These are phyloP conservation scores for Colletotrichum lindemuthianum DNA, from an alignment of 2,329 filamentous ascomycete genomes.

Conservation along the genomic window DNA sequence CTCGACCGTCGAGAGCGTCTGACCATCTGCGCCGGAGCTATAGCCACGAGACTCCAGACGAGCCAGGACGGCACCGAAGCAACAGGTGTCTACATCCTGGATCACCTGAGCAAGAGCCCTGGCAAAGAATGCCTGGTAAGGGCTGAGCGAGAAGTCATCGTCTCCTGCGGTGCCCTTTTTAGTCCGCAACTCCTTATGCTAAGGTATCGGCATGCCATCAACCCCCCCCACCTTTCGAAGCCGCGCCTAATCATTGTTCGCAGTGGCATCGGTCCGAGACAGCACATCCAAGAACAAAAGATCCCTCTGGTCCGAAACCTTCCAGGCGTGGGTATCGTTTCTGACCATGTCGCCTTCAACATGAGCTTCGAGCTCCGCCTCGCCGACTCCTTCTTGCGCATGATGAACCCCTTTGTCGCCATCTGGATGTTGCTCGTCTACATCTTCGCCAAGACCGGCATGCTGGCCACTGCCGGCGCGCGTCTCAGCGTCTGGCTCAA, in stretches of 20 bases:
- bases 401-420: conserved; percentile 38
- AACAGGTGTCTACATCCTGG: conserved; percentile 40
- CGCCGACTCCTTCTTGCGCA: conserved; percentile 39
- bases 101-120: conserved; percentile 18
- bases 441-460: conserved; percentile 41
- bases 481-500: conserved; percentile 40
- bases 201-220: conserved; percentile 20
- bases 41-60: conserved; percentile 42
- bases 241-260: neutral
- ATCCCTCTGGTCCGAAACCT: conserved; percentile 41
- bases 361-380: conserved; percentile 42
- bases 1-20: conserved; percentile 38
- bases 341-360: conserved; percentile 43
- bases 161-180: conserved; percentile 43
- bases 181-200: conserved; percentile 46
- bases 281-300: conserved; percentile 34
- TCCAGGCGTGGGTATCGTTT: conserved; percentile 41
- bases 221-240: too few relatives aligned
- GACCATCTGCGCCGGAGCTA: conserved; percentile 44
- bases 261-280: conserved; percentile 45
- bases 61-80: conserved; percentile 36
- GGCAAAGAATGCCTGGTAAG: conserved; percentile 38
- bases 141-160: conserved; percentile 44
- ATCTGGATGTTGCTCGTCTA: conserved; percentile 45
- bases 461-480: conserved; percentile 39